Conservation (phyloP, 2,329 filamentous ascomycete species). For the Nigrograna mackinnonii region DNA sequence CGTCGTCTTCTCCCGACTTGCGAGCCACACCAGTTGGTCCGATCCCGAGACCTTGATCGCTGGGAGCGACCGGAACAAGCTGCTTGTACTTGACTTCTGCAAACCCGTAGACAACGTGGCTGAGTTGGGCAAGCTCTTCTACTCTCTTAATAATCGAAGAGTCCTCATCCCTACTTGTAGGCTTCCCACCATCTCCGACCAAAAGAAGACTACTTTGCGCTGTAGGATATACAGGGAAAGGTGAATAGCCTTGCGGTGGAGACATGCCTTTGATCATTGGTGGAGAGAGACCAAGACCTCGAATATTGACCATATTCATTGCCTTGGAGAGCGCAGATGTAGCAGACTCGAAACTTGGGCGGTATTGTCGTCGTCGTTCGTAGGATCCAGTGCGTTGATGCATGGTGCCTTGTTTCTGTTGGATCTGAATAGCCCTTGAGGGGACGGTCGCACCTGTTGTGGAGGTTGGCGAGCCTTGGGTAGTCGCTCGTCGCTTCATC, state of each 20-base stretch:
- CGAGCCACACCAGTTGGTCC: conserved; percentile 53
- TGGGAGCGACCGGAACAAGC: conserved; percentile 83
- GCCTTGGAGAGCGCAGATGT: conserved; percentile 94
- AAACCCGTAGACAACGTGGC: conserved; percentile 96
- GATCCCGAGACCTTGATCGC: conserved; percentile 69
- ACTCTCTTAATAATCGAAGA: conserved; percentile 76
- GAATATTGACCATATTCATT: conserved; percentile 85
- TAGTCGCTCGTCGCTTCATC: conserved; percentile 76
- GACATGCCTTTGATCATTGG: conserved; percentile 66
- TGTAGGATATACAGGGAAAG: conserved; percentile 83
- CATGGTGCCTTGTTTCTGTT: conserved; percentile 61
- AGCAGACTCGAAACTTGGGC: conserved; percentile 72
- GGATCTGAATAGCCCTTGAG: conserved; percentile 76
- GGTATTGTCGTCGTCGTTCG: conserved; percentile 76
- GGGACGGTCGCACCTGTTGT: conserved; percentile 71
- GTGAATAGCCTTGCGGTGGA: conserved; percentile 74
- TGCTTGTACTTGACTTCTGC: conserved; percentile 99
- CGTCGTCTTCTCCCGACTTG: conserved; percentile 41
- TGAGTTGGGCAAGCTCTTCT: conserved; percentile 89
- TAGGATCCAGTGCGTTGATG: conserved; percentile 81
- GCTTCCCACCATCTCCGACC: conserved; percentile 65
- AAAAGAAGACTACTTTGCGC: conserved; percentile 70
- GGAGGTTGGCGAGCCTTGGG: conserved; percentile 72
- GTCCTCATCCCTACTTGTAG: conserved; percentile 74
- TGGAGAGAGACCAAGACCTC: conserved; percentile 71